These are phyloP conservation scores for Camellia japonica DNA, from an alignment of 148 eudicot species.

Conservation along the genomic window DNA sequence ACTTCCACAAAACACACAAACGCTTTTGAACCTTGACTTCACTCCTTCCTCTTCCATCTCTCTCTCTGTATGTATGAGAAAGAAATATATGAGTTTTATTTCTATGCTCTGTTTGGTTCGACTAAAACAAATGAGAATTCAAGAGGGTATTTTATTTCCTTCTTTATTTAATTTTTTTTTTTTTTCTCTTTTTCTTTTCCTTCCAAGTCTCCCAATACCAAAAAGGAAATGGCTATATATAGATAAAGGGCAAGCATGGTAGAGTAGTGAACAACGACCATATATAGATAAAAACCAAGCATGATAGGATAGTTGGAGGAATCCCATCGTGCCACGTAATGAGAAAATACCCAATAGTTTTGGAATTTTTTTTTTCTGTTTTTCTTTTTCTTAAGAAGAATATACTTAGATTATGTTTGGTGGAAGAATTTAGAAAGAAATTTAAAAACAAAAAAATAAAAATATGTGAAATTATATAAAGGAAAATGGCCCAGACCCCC, in stretches of 20 bases:
- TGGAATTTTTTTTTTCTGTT: background rate
- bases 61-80: background rate
- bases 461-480: no score
- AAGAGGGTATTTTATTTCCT: background rate
- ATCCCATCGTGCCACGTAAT: constrained; percentile 17
- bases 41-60: constrained; percentile 19
- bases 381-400: background rate
- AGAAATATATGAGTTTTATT: background rate
- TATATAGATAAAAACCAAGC: constrained; percentile 16
- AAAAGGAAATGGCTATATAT: constrained; percentile 18
- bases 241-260: constrained; percentile 14
- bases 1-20: constrained; percentile 48
- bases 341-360: background rate
- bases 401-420: no score
- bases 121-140: background rate
- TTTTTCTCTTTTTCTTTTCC: no score
- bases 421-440: no score
- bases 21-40: constrained; percentile 51
- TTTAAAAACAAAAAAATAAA: no score
- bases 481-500: no score
- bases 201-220: background rate
- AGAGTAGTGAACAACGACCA: constrained; percentile 16
- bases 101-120: background rate
- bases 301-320: constrained; percentile 18
- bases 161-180: no score